A percentile compares a stretch with the other conserved stretches of the same genome.
Conservation (phyloP, 2,329 filamentous ascomycete genomes). For the Amesomyces nigricolor region DNA sequence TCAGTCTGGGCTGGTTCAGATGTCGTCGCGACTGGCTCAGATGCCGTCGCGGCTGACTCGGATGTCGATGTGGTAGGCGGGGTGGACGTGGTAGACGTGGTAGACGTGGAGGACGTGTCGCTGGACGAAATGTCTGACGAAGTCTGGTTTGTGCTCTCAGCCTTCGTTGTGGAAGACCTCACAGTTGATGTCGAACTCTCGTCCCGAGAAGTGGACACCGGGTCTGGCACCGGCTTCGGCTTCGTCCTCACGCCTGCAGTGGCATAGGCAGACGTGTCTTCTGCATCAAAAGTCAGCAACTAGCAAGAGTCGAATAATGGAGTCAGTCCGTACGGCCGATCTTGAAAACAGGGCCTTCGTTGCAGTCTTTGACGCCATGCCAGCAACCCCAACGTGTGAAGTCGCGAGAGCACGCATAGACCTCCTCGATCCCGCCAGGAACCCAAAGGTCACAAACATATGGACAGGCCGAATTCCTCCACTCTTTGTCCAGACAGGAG, state of each 20-base stretch:
- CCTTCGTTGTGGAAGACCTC: neutral
- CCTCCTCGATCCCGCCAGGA: neutral
- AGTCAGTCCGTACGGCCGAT: neutral
- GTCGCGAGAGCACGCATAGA: neutral
- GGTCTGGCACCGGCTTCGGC: neutral
- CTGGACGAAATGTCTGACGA: neutral
- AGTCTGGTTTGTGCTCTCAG: neutral
- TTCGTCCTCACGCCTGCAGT: neutral
- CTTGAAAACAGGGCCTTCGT: neutral
- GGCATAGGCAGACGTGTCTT: neutral
- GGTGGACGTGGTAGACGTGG: neutral
- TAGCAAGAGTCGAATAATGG: neutral
- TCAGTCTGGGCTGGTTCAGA: neutral
- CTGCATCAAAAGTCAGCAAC: neutral
- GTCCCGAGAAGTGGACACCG: neutral
- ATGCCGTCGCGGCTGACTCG: neutral
- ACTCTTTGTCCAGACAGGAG: constrained; percentile 6
- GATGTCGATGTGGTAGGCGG: neutral
- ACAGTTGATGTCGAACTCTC: neutral
- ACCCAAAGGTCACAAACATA: constrained; percentile 1
- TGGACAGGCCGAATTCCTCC: constrained; percentile 6
- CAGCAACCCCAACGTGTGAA: too few relatives aligned
- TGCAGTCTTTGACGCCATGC: neutral
- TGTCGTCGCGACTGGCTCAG: neutral
- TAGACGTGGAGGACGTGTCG: neutral